Percentiles rank a stretch among this genome's conserved stretches.
Evolutionary conservation across 2,329 filamentous ascomycete species (phyloP).

Genomic region (Pseudogymnoascus sp.): DNA sequence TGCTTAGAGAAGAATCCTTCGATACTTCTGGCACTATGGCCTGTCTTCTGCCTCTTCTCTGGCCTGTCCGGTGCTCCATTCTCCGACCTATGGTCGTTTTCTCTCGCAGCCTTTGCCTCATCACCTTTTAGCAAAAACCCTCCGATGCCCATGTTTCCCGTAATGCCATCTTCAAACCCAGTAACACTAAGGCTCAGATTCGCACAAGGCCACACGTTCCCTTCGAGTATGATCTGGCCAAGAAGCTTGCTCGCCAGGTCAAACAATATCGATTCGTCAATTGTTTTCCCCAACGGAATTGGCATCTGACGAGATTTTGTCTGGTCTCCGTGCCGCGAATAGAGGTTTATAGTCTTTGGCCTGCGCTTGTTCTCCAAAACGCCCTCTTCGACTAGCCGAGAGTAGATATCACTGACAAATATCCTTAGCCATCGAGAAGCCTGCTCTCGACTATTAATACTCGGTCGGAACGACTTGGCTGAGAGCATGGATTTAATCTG

Average conservation of each 20-base stretch:
- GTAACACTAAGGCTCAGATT: constrained; percentile 81
- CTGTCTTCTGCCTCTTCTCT: constrained; percentile 26
- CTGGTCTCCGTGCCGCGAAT: constrained; percentile 67
- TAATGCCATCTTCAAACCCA: constrained; percentile 84
- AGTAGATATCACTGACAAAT: constrained; percentile 85
- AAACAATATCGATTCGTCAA: constrained; percentile 66
- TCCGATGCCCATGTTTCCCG: constrained; percentile 77
- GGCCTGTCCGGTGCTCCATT: constrained; percentile 17
- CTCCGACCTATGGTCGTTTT: constrained; percentile 11
- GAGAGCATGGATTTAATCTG: constrained; percentile 97
- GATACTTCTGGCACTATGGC: constrained; percentile 20
- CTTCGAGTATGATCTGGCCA: constrained; percentile 68
- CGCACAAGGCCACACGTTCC: constrained; percentile 79
- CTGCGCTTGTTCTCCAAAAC: constrained; percentile 79
- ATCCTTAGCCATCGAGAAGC: constrained; percentile 81
- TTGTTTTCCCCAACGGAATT: constrained; percentile 65
- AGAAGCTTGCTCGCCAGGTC: constrained; percentile 69
- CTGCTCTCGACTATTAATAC: constrained; percentile 69
- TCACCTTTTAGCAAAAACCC: constrained; percentile 74
- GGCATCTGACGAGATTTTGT: constrained; percentile 65
- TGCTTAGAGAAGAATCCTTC: constrained; percentile 22
- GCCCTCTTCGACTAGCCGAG: constrained; percentile 82
- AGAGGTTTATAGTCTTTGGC: constrained; percentile 76
- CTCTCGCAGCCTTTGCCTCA: constrained; percentile 41
- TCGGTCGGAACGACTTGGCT: constrained; percentile 86